phyloP scores from a whole-genome alignment of 371 early-diverging fungal genomes.

The Pancytospora philotis region DNA sequence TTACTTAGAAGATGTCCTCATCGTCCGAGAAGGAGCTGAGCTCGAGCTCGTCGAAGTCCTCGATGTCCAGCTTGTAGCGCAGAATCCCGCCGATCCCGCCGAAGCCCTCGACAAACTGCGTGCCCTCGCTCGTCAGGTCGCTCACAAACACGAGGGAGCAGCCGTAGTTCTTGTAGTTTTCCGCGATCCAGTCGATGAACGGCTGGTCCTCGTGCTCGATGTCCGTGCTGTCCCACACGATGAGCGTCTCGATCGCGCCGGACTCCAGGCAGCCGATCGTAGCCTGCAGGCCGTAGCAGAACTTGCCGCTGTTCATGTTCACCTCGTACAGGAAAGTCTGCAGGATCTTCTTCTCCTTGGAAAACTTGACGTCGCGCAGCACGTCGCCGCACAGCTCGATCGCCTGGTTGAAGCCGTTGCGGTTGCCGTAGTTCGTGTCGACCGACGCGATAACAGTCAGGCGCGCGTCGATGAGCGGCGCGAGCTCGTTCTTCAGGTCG shows the following conservation, averaged over 20 bases:
- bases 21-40: conserved; percentile 22
- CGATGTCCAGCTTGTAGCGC: conserved; percentile 77
- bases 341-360: conserved; percentile 93
- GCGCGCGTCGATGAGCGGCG: conserved; percentile 78
- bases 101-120: conserved; percentile 95
- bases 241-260: conserved; percentile 87
- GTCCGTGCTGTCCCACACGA: conserved; percentile 88
- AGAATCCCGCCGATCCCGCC: conserved; percentile 96
- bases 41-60: conserved; percentile 36
- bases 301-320: conserved; percentile 83
- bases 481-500: conserved; percentile 91
- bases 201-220: conserved; percentile 66
- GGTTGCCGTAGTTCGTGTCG: conserved; percentile 95
- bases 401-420: conserved; percentile 97
- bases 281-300: conserved; percentile 87
- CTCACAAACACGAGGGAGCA: conserved; percentile 86
- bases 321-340: conserved; percentile 89
- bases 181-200: conserved; percentile 93
- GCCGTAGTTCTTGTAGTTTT: conserved; percentile 87
- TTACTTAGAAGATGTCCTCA: conserved; percentile 37
- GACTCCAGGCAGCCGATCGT: conserved; percentile 84
- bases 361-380: conserved; percentile 84
- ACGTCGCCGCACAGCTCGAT: conserved; percentile 84
- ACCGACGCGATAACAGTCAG: conserved; percentile 80
- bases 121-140: conserved; percentile 87